Percentiles rank a stretch among this genome's conserved stretches.
Conservation (phyloP, 768 basidiomycete genomes). For the Dentipellis sp. region DNA sequence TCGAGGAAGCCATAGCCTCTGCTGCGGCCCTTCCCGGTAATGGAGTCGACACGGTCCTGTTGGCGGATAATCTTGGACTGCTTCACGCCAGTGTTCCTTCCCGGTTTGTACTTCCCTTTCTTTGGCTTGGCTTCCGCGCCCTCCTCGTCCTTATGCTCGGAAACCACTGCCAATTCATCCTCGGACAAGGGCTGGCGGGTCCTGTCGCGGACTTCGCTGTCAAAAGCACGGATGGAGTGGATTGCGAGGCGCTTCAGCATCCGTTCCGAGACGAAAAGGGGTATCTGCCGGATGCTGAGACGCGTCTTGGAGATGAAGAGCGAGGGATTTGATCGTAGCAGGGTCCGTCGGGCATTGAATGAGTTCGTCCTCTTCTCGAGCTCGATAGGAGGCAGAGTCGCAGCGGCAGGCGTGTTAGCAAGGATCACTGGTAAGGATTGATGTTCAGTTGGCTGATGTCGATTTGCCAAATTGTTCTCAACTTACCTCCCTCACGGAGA, state of each 20-base stretch:
- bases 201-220: constrained; percentile 63
- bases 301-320: constrained; percentile 93
- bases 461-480: background rate
- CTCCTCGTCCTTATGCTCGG: constrained; percentile 12
- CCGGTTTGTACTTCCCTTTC: constrained; percentile 16
- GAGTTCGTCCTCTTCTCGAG: constrained; percentile 79
- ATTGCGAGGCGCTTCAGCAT: constrained; percentile 81
- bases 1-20: constrained; percentile 97
- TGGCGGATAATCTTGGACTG: constrained; percentile 93
- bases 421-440: constrained; percentile 59
- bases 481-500: constrained; percentile 88
- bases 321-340: constrained; percentile 87
- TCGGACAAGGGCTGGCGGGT: constrained; percentile 47
- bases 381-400: constrained; percentile 59
- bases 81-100: constrained; percentile 47
- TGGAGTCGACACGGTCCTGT: constrained; percentile 77
- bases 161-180: constrained; percentile 59
- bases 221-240: constrained; percentile 72
- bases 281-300: constrained; percentile 88
- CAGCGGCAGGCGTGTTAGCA: constrained; percentile 77
- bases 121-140: constrained; percentile 20
- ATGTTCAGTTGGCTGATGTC: background rate
- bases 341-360: constrained; percentile 73
- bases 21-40: constrained; percentile 80
- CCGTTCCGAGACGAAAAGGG: constrained; percentile 83